A percentile compares a stretch with the other conserved stretches of the same genome.
Conservation (phyloP, 805 yeast species). For the Nakazawaea laoshanensis region DNA sequence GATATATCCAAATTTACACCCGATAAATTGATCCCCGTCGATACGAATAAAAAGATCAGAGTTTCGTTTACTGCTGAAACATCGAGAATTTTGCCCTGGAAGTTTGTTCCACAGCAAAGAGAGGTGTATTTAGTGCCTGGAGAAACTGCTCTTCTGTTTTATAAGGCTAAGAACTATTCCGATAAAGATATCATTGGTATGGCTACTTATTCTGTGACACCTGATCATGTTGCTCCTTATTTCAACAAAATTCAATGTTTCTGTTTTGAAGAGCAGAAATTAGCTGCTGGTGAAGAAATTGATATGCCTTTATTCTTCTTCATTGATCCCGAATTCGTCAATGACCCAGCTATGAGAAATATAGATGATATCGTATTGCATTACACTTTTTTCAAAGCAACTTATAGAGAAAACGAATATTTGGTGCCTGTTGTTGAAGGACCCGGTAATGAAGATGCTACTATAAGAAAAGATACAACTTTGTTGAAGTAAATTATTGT, state of each 20-base stretch:
- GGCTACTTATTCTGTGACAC: slow-evolving; percentile 96
- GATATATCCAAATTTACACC: slow-evolving; percentile 74
- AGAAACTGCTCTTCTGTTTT: slow-evolving; percentile 94
- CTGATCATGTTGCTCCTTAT: slow-evolving; percentile 93
- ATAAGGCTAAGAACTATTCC: slow-evolving; percentile 80
- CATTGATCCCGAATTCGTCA: slow-evolving; percentile 91
- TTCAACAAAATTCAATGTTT: slow-evolving; percentile 97
- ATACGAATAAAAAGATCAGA: slow-evolving; percentile 70
- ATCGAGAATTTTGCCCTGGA: slow-evolving; percentile 89
- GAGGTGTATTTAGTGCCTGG: slow-evolving; percentile 93
- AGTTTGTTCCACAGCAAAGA: slow-evolving; percentile 86
- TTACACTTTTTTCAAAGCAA: slow-evolving; percentile 80
- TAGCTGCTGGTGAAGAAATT: slow-evolving; percentile 93
- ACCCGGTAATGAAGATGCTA: slow-evolving; percentile 5
- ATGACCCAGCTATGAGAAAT: slow-evolving; percentile 87
- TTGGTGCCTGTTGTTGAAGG: slow-evolving; percentile 9
- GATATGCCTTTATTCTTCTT: slow-evolving; percentile 98
- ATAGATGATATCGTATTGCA: slow-evolving; percentile 85
- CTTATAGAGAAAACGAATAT: slow-evolving; percentile 17
- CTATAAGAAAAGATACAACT: slow-evolving; percentile 5
- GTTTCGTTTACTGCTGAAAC: slow-evolving; percentile 91
- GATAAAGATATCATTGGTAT: slow-evolving; percentile 91
- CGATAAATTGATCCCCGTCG: slow-evolving; percentile 83
- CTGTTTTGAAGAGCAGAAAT: slow-evolving; percentile 93
- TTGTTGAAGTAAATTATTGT: slow-evolving; percentile 7